Base-by-base conservation (phyloP, 352 stramenopile genomes). In the Phytophthora palmivora region DNA sequence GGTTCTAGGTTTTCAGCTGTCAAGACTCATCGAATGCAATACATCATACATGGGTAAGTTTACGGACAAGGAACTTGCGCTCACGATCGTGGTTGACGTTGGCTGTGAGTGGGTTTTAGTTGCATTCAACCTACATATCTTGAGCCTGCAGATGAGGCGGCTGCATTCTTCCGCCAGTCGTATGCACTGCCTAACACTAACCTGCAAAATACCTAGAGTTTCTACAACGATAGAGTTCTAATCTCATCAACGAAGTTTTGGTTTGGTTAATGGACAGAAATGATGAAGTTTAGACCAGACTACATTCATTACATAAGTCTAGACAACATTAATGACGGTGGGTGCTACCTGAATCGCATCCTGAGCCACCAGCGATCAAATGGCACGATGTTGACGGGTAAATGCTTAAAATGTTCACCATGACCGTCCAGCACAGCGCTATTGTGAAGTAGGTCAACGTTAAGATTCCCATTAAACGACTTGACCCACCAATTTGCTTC, bases 371-470 rank as follows among this genome's bases (percentile, higher is more conserved):
- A 8, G 52, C 58, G 14, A 72, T 62, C 21, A 22, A 16, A 6
- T 69, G 53, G 18, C 64, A 73, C 14, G 58, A 69, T 15, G 64
- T 73, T 1, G 59, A 46, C 9, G 59, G 59, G 28, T 70, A 70
- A 9, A 74, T 67, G 19, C 53, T 67, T 59, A 74, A 59, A 10
- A 70, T 53, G 41, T 74, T 74, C 8, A 70, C 61, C 61, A 74
- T 70, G 15, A 69, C 47, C 0, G 66, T 53, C 66, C 66, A 70
- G 18, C 26, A 55, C 9, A 74, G 38, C 14, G 59, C 48, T 48
- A 63, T 19, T 2, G 28, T 22, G 16, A 84, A 67, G 51, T 75
- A 79, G 15, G 44, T 22, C 10, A 82, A 19, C 2, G 74, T 82
- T 19, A 82, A 14, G 24, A 53, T 16, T 2, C 76, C 76, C 12